phyloP scores from a whole-genome alignment of 1,284 basidiomycete genomes.

The Xerocomus cyaneibrunnescens region DNA sequence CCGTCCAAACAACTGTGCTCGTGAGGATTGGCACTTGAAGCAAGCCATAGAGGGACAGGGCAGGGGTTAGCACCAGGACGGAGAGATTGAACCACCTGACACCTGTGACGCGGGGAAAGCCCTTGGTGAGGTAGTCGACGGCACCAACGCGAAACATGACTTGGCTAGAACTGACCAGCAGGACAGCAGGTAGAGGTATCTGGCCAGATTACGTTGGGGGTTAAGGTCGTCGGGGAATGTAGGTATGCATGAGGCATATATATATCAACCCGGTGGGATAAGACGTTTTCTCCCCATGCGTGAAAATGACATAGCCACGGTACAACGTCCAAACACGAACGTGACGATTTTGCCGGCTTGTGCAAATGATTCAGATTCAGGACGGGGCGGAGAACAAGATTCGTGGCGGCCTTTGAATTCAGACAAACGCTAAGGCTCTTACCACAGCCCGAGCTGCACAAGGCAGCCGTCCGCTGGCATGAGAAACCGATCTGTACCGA shows the following conservation, averaged over 20 bases:
- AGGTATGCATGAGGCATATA: conserved; percentile 19
- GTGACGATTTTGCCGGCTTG: conserved; percentile 8
- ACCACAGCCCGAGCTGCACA: conserved; percentile 4
- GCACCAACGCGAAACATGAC: conserved; percentile 15
- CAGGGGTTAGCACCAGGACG: conserved; percentile 66
- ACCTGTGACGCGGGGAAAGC: conserved; percentile 50
- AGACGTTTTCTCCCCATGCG: conserved; percentile 10
- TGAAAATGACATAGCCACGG: conserved; percentile 27
- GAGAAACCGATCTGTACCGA: conserved; percentile 21
- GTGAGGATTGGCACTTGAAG: conserved; percentile 45
- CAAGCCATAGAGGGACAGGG: conserved; percentile 68
- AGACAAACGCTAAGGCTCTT: conserved; percentile 8
- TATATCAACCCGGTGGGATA: conserved; percentile 31
- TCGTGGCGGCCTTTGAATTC: conserved; percentile 12
- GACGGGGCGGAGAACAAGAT: conserved; percentile 16
- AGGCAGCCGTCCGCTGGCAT: conserved; percentile 14
- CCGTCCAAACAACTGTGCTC: conserved; percentile 59
- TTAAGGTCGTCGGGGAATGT: conserved; percentile 15
- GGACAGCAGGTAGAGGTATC: conserved; percentile 1
- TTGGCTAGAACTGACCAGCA: background rate
- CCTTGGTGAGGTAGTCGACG: conserved; percentile 22
- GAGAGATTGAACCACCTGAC: conserved; percentile 67
- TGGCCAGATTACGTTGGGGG: conserved; percentile 5
- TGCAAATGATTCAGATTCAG: conserved; percentile 15
- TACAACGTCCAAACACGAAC: conserved; percentile 16